Evolutionary conservation across 2,329 filamentous ascomycete genomes (phyloP).

Genomic region (Ceratocystis lukuohia): DNA sequence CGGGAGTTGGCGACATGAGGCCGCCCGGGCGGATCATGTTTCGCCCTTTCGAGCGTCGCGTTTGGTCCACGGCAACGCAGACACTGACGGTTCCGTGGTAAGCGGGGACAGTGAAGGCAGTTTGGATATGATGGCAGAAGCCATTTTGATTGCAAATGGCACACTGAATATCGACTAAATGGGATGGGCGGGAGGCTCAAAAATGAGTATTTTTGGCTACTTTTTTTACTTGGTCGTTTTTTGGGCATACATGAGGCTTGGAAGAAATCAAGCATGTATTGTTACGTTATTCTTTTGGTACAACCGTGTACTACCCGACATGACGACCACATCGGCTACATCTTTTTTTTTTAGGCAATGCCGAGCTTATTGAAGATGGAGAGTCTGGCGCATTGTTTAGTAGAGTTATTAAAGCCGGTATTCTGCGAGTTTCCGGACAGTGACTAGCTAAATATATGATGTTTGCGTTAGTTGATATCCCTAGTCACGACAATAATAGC

Average conservation of each 20-base stretch:
- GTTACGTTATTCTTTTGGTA: slow-evolving; percentile 4
- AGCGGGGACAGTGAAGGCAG: slow-evolving; percentile 13
- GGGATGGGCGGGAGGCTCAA: background rate
- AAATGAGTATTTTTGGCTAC: background rate
- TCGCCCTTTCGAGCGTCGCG: slow-evolving; percentile 18
- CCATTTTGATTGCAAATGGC: slow-evolving; percentile 12
- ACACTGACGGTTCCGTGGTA: slow-evolving; percentile 1
- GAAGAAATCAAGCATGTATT: slow-evolving; percentile 2
- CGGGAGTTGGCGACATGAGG: slow-evolving; percentile 18
- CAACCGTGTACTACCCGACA: background rate
- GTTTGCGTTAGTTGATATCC: background rate
- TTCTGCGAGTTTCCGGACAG: background rate
- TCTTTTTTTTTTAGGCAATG: background rate
- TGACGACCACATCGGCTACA: background rate
- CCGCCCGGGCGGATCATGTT: slow-evolving; percentile 11
- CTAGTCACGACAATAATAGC: no score
- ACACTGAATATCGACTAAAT: slow-evolving; percentile 6
- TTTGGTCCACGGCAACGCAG: slow-evolving; percentile 6
- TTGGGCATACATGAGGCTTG: background rate
- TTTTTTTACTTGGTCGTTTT: background rate
- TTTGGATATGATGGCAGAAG: slow-evolving; percentile 13
- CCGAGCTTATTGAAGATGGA: background rate
- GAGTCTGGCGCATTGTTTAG: background rate
- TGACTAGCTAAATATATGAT: background rate
- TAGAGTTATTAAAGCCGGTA: slow-evolving; percentile 6